These are phyloP conservation scores for Suhomyces bolitotheri DNA, from an alignment of 1,139 yeast species.

Conservation along the genomic window DNA sequence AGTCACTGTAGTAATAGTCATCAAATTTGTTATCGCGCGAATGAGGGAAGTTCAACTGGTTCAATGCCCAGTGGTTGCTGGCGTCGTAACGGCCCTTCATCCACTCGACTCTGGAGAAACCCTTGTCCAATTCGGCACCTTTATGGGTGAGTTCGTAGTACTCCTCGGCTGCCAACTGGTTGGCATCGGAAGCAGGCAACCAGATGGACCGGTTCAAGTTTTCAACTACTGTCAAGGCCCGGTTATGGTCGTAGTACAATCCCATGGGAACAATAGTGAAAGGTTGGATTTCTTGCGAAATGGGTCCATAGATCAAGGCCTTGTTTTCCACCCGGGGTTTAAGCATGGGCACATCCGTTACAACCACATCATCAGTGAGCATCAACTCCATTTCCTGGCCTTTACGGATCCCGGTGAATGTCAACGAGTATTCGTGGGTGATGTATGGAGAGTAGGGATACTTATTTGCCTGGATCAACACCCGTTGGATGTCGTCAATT, in stretches of 20 bases:
- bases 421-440: conserved; percentile 53
- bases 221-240: conserved; percentile 63
- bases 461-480: conserved; percentile 57
- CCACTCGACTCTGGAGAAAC: conserved; percentile 80
- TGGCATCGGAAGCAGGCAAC: conserved; percentile 50
- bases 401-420: conserved; percentile 49
- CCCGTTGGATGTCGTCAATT: conserved; percentile 62
- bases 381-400: conserved; percentile 49
- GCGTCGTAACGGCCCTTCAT: conserved; percentile 53
- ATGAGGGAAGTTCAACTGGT: conserved; percentile 58
- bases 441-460: conserved; percentile 64
- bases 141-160: conserved; percentile 76
- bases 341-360: conserved; percentile 26
- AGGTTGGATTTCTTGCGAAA: conserved; percentile 41
- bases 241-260: conserved; percentile 63
- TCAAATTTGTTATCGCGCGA: conserved; percentile 50
- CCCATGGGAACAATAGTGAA: conserved; percentile 50
- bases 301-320: conserved; percentile 60
- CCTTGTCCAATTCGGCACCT: conserved; percentile 67
- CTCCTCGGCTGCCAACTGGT: conserved; percentile 64
- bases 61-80: conserved; percentile 47
- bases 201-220: conserved; percentile 74
- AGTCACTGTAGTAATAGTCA: conserved; percentile 74
- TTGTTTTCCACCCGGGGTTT: conserved; percentile 38
- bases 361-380: conserved; percentile 18